Evolutionary conservation across 2,329 filamentous ascomycete genomes (phyloP).

Genomic region (Dactylonectria macrodidyma): DNA sequence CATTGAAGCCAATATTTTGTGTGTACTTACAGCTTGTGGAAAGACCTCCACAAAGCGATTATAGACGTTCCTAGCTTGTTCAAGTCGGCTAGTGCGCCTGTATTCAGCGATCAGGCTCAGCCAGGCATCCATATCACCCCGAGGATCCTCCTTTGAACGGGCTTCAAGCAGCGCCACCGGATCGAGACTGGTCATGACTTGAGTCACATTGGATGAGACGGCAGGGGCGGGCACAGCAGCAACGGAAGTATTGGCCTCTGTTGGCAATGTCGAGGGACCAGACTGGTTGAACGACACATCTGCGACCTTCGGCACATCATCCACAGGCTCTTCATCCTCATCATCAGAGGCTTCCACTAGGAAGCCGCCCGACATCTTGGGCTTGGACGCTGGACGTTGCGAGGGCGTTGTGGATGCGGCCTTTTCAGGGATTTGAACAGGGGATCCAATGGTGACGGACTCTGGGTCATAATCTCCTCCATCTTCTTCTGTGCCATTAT

Average conservation of each 20-base stretch:
- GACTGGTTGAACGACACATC: constrained; percentile 31
- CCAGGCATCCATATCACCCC: constrained; percentile 95
- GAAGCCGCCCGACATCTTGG: constrained; percentile 73
- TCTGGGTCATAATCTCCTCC: constrained; percentile 72
- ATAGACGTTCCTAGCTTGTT: constrained; percentile 85
- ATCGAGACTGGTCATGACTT: constrained; percentile 68
- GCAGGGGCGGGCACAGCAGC: constrained; percentile 38
- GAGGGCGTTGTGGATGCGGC: constrained; percentile 46
- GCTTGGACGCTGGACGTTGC: constrained; percentile 61
- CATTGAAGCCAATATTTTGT: not conserved
- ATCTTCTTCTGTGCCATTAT: constrained; percentile 67
- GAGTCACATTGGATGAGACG: constrained; percentile 51
- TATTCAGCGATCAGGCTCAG: constrained; percentile 88
- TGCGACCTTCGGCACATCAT: constrained; percentile 35
- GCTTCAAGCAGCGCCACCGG: constrained; percentile 87
- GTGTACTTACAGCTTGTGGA: constrained; percentile 85
- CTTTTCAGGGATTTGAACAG: constrained; percentile 55
- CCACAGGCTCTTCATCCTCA: constrained; percentile 58
- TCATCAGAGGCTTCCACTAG: constrained; percentile 73
- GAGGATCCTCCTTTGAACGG: constrained; percentile 91
- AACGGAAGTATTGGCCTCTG: constrained; percentile 42
- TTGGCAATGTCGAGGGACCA: constrained; percentile 36
- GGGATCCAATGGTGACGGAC: constrained; percentile 63
- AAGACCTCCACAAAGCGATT: constrained; percentile 91
- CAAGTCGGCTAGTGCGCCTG: constrained; percentile 84